phyloP scores from a whole-genome alignment of 495 filamentous ascomycete species.

The Neurospora terricola region DNA sequence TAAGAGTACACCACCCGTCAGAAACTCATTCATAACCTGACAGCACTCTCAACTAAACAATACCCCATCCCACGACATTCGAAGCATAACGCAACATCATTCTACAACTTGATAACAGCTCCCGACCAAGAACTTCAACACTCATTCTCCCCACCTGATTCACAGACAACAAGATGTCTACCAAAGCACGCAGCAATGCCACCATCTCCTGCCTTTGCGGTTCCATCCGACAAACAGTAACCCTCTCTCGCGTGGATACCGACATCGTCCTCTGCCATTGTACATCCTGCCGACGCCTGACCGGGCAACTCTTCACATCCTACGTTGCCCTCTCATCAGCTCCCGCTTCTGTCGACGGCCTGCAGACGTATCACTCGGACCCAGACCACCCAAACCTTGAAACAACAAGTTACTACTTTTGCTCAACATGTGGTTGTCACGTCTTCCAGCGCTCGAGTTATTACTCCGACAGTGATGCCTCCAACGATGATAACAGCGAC shows the following conservation, averaged over 20 bases:
- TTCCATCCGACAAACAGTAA: constrained; percentile 24
- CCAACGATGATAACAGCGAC: not conserved
- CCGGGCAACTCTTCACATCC: constrained; percentile 47
- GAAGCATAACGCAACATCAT: not conserved
- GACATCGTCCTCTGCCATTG: constrained; percentile 53
- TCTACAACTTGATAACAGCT: not conserved
- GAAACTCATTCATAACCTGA: not conserved
- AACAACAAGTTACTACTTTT: constrained; percentile 49
- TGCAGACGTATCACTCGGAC: constrained; percentile 36
- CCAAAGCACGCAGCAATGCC: not conserved
- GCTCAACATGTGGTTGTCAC: constrained; percentile 57
- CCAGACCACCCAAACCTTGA: not conserved
- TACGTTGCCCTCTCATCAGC: constrained; percentile 30
- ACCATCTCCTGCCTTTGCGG: constrained; percentile 50
- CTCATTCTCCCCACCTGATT: not conserved
- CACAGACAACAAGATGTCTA: not conserved
- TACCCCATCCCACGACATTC: not conserved
- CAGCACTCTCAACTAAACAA: not conserved
- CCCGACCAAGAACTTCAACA: not conserved
- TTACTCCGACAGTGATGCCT: not conserved
- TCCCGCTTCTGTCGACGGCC: constrained; percentile 20
- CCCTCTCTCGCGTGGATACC: constrained; percentile 13
- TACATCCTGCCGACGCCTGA: constrained; percentile 46
- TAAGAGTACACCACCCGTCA: not conserved
- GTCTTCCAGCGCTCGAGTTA: constrained; percentile 31